Base-by-base conservation (phyloP, 257 asterid species). In the Asclepias syriaca region DNA sequence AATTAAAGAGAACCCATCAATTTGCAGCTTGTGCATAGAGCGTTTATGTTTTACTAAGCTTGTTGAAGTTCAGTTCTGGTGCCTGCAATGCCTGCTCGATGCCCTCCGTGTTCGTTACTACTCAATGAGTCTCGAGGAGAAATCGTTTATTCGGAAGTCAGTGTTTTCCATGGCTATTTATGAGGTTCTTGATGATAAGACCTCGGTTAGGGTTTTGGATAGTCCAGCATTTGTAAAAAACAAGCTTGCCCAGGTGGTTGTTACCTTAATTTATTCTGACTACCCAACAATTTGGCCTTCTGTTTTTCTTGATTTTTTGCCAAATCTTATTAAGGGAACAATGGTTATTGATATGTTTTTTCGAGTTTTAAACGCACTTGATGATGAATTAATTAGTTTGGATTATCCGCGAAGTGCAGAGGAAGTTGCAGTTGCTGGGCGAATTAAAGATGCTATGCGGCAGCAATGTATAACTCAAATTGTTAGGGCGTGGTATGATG, bases 181-280 rank as follows among this genome's bases (percentile, higher is more conserved):
- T 34, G 95, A 90, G 76, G 71, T 85, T 39, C 72, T 80, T 75
- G 86, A 81, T 83, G 87, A 80, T 75, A 73, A 72, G 60, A 83
- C 80, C 58, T 71, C 82, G 11, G 84, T 76, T 54, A 84, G 86
- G 77, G 74, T 89, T 70, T 77, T 85, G 84, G 99, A 87, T 65
- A 78, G 94, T n/a, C 98, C 97, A 0, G 75, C 92, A 11, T 95
- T 92, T 74, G 81, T 95, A 22, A 95, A 83, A 85, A 95, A 95
- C 55, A 95, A 95, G 85, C 93, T 95, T 78, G 96, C 99, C 63
- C 98, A 92, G 87, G 94, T 90, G 74, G 68, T 95, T n/a, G 96
- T 95, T n/a, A 84, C 85, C 14, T 80, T 95, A 72, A 84, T 95
- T 70, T 86, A 86, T 77, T 87, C 84, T 18, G 99, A 95, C 85